Base-by-base conservation (phyloP, 2,329 filamentous ascomycete genomes). In the Scedosporium apiospermum region DNA sequence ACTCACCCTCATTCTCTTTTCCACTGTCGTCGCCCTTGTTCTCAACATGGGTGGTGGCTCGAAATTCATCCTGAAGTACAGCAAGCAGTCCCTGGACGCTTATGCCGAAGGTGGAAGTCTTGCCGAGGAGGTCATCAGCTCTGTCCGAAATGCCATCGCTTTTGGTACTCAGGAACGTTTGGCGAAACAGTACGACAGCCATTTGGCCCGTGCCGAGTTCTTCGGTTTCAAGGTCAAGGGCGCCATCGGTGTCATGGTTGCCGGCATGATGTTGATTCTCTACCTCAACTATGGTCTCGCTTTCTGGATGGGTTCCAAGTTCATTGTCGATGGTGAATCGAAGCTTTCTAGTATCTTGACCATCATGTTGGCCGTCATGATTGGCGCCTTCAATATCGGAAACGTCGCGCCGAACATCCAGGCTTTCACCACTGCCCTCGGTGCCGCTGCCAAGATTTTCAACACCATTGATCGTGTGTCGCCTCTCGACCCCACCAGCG, bases 161-260 rank as follows among this genome's bases (percentile, higher is more conserved):
- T 99, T 97, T 70, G 91, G 91, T 53, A 97, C 93, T 0, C 93
- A 98, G 74, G 89, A 93, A 63, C 92, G 93, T 66, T 82, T 98
- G n/a, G 91, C 93, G 10, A 82, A 82, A 65, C 88, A 93, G 73
- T 98, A 98, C 71, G 90, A 96, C 68, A 72, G 71, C 2, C 90
- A 96, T 72, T 79, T 98, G 38, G 75, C 76, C 53, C 81, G 83
- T 62, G 93, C 92, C 14, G 88, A 95, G 71, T 83, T 80, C 67
- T 91, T 83, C 71, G 95, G 93, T 21, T 86, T 86, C 74, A 89
- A 86, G 68, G 83, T 89, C 70, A 93, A 96, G 77, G 78, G 82
- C 18, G 79, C 84, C 23, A 77, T 96, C 34, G 90, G 85, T 10
- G 75, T 87, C 68, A 93, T 98, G 90, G 80, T 98, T 61, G 90